Percentiles rank a stretch among this genome's conserved stretches.
These are phyloP conservation scores for Blastobotrys mokoenaii DNA, from an alignment of 805 yeast genomes.

Conservation along the genomic window DNA sequence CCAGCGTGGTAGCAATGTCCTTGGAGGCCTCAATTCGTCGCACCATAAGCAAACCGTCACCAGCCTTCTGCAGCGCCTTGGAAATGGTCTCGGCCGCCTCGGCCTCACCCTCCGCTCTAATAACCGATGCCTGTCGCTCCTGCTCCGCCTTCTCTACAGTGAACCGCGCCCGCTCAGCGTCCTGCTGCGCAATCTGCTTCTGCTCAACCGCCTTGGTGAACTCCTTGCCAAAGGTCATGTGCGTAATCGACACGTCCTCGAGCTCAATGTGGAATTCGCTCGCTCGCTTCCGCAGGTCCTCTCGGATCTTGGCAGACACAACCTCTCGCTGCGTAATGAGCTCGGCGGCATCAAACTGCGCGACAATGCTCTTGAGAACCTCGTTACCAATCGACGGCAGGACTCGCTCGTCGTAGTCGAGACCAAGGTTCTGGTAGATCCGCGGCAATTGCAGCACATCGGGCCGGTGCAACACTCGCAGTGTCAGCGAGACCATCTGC, in stretches of 20 bases:
- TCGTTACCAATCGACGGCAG: constrained; percentile 90
- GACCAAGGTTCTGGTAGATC: constrained; percentile 85
- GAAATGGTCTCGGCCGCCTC: constrained; percentile 95
- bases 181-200: constrained; percentile 98
- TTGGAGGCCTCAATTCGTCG: constrained; percentile 95
- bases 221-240: constrained; percentile 93
- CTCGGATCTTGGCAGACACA: constrained; percentile 81
- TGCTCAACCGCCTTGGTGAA: constrained; percentile 98
- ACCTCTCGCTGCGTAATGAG: constrained; percentile 95
- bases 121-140: constrained; percentile 88
- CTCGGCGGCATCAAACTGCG: constrained; percentile 94
- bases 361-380: constrained; percentile 80
- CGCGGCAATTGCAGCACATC: constrained; percentile 73
- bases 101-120: constrained; percentile 98
- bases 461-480: constrained; percentile 91
- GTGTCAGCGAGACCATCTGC: constrained; percentile 88
- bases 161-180: constrained; percentile 93
- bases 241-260: constrained; percentile 96
- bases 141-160: constrained; percentile 95
- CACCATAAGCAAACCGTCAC: constrained; percentile 89
- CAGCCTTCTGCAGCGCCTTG: constrained; percentile 84
- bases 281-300: constrained; percentile 77
- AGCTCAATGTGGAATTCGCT: constrained; percentile 79
- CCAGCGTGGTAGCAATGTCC: constrained; percentile 86
- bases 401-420: constrained; percentile 92